Percentiles rank a stretch among this genome's conserved stretches.
Evolutionary conservation across 1,139 yeast genomes (phyloP).

Genomic region (Yamadazyma atmosphaerica): DNA sequence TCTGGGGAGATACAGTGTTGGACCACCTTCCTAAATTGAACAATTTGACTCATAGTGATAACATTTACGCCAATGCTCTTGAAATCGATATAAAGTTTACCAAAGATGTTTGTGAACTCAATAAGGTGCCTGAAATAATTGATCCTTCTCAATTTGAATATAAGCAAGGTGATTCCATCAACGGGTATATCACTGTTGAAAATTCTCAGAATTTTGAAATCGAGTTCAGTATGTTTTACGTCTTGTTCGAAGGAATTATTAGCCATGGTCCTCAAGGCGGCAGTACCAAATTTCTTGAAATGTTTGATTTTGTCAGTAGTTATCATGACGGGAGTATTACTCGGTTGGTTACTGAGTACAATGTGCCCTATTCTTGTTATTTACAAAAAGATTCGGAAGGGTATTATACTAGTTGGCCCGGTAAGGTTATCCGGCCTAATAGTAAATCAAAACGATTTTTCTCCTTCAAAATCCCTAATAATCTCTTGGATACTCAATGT

Average conservation of each 20-base stretch:
- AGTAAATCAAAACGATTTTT: constrained; percentile 39
- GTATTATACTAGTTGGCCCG: constrained; percentile 22
- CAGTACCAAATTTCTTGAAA: constrained; percentile 34
- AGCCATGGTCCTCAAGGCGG: constrained; percentile 13
- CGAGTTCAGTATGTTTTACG: constrained; percentile 44
- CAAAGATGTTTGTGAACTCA: constrained; percentile 33
- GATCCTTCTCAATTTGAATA: constrained; percentile 39
- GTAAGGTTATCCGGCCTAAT: constrained; percentile 28
- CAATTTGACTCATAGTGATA: constrained; percentile 31
- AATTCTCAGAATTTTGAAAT: constrained; percentile 28
- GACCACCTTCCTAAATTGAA: constrained; percentile 39
- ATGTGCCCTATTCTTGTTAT: constrained; percentile 17
- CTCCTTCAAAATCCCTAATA: constrained; percentile 42
- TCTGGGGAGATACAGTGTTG: constrained; percentile 41
- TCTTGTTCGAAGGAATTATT: constrained; percentile 41
- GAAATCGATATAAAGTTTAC: constrained; percentile 35
- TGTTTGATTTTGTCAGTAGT: constrained; percentile 46
- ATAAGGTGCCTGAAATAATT: constrained; percentile 28
- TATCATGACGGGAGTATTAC: constrained; percentile 34
- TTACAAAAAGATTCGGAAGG: constrained; percentile 25
- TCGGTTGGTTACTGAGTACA: constrained; percentile 30
- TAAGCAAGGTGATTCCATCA: constrained; percentile 41
- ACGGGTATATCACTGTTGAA: constrained; percentile 35
- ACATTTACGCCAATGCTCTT: constrained; percentile 26
- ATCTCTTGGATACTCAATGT: constrained; percentile 40